Evolutionary conservation across 805 yeast genomes (phyloP).

Genomic region (Groenewaldozyma salmanticensis): DNA sequence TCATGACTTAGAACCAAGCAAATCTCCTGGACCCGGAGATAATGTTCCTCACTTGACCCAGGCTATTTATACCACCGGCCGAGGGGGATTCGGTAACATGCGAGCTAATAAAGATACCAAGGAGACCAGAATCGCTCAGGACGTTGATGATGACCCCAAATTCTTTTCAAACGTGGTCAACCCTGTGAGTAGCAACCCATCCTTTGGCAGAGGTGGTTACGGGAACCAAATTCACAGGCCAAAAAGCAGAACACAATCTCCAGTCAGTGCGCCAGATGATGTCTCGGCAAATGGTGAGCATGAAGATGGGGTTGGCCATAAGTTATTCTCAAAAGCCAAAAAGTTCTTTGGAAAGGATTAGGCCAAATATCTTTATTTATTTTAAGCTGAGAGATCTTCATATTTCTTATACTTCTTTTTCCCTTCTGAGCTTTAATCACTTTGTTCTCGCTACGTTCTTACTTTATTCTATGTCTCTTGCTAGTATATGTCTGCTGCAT

Average conservation of each 20-base stretch:
- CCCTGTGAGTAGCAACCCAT: slow-evolving; percentile 28
- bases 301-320: slow-evolving; percentile 30
- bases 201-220: slow-evolving; percentile 58
- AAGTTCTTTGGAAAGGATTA: slow-evolving; percentile 28
- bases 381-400: no score
- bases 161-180: slow-evolving; percentile 34
- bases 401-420: neutral
- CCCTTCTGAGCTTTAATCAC: neutral
- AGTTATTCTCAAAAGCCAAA: no score
- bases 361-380: neutral
- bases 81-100: slow-evolving; percentile 79
- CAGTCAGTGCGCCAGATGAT: slow-evolving; percentile 24
- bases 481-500: neutral
- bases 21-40: slow-evolving; percentile 45
- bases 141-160: slow-evolving; percentile 39
- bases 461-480: neutral
- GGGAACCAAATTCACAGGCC: slow-evolving; percentile 29
- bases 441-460: no score
- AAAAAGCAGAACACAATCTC: slow-evolving; percentile 29
- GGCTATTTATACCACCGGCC: slow-evolving; percentile 55
- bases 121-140: slow-evolving; percentile 54
- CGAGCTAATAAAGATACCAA: slow-evolving; percentile 46
- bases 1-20: slow-evolving; percentile 3
- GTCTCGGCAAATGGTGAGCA: slow-evolving; percentile 15
- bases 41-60: slow-evolving; percentile 47